Evolutionary conservation across 495 filamentous ascomycete species (phyloP).

Genomic region (Cenococcum geophilum): DNA sequence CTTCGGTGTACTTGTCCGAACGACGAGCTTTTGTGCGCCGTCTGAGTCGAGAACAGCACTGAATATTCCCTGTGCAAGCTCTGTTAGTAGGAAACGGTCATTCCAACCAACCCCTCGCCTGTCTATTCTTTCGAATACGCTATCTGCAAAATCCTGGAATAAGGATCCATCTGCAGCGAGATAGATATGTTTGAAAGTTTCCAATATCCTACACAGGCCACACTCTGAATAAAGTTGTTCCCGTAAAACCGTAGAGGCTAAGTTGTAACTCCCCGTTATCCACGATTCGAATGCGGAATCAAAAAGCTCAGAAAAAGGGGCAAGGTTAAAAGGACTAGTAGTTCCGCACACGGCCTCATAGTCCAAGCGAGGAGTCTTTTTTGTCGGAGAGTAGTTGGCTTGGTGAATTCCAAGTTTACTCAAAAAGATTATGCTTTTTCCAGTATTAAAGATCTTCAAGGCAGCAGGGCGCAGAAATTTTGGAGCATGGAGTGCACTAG

Average conservation of each 20-base stretch:
- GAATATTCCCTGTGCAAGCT: constrained; percentile 67
- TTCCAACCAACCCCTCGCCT: constrained; percentile 61
- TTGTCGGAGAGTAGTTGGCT: no score
- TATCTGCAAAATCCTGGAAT: constrained; percentile 55
- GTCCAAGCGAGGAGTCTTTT: constrained; percentile 38
- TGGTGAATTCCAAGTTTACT: constrained; percentile 49
- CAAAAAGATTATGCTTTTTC: constrained; percentile 81
- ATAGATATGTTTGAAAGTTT: constrained; percentile 65
- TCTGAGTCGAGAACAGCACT: constrained; percentile 42
- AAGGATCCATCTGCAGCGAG: constrained; percentile 64
- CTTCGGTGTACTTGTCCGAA: constrained; percentile 40
- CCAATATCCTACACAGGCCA: constrained; percentile 58
- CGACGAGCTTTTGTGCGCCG: constrained; percentile 54
- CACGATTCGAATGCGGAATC: constrained; percentile 60
- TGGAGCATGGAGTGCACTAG: constrained; percentile 57
- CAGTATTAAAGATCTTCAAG: constrained; percentile 70
- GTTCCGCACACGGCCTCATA: constrained; percentile 51
- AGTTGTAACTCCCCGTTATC: constrained; percentile 65
- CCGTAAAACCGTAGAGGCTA: constrained; percentile 58
- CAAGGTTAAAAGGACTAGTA: constrained; percentile 41
- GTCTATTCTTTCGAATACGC: constrained; percentile 75
- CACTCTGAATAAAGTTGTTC: constrained; percentile 61
- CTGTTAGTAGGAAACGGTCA: constrained; percentile 75
- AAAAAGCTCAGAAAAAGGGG: constrained; percentile 73
- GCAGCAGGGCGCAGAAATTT: constrained; percentile 64